Evolutionary conservation across 208 protist species (phyloP).

Genomic region (Trypanosoma cruzi): DNA sequence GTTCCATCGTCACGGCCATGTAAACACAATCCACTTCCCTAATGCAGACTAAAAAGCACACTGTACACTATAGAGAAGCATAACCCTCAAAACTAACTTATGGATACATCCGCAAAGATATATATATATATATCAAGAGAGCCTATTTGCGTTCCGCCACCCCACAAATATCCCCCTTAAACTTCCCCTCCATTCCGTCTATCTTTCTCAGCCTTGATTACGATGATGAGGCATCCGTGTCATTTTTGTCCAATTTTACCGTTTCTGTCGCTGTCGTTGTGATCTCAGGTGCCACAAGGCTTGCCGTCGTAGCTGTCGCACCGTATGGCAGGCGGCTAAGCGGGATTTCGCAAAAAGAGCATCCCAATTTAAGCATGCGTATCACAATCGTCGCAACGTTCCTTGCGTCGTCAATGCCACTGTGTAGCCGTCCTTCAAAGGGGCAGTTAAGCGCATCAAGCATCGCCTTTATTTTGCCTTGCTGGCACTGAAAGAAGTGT

Average conservation of each 20-base stretch:
- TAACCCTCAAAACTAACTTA: not conserved
- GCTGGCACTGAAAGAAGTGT: conserved; percentile 70
- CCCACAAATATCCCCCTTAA: not conserved
- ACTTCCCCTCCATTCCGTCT: not conserved
- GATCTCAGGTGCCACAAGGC: not conserved
- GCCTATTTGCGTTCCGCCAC: not conserved
- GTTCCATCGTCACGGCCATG: not conserved
- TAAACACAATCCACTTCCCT: not conserved
- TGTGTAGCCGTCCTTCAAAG: conserved; percentile 84
- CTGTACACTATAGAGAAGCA: not conserved
- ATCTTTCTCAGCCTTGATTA: not conserved
- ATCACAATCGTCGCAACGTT: conserved; percentile 91
- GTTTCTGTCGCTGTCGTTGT: not conserved
- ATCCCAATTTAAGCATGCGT: conserved; percentile 74
- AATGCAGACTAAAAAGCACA: not conserved
- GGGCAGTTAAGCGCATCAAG: conserved; percentile 80
- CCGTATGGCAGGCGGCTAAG: conserved; percentile 40
- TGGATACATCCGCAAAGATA: conserved; percentile 17
- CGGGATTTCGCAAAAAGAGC: conserved; percentile 74
- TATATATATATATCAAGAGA: not conserved
- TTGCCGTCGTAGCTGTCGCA: not conserved
- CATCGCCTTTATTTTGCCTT: conserved; percentile 89
- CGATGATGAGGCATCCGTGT: not conserved
- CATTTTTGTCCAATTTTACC: not conserved
- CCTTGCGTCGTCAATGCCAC: conserved; percentile 82